Conservation (phyloP, 257 asterid genomes). For the Nicotiana sylvestris region DNA sequence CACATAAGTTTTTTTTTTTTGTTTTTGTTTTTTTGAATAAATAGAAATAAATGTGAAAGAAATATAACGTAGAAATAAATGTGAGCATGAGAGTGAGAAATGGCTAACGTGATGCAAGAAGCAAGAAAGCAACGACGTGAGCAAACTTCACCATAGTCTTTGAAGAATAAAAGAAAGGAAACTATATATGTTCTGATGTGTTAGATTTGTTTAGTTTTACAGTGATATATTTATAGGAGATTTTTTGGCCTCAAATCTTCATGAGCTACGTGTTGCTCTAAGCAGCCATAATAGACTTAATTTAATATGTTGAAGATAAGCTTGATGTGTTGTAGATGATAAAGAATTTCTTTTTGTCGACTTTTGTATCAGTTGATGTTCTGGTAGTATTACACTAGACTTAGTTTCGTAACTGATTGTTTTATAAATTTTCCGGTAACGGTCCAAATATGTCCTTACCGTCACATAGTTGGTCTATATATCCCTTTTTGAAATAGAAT, state of each 20-base stretch:
- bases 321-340: neutral
- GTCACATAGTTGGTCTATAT: no score
- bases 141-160: neutral
- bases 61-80: neutral
- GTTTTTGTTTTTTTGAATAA: neutral
- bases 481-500: no score
- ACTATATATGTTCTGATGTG: neutral
- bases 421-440: no score
- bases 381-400: neutral
- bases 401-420: neutral
- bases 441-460: no score
- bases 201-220: neutral
- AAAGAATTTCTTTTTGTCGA: neutral
- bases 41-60: neutral
- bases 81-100: neutral
- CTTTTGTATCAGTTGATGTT: neutral
- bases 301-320: neutral
- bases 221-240: neutral
- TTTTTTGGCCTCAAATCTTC: neutral
- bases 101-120: neutral
- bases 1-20: neutral
- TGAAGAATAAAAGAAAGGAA: no score
- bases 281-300: neutral
- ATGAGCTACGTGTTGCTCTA: neutral
- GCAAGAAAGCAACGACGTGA: neutral